A percentile compares a stretch with the other conserved stretches of the same genome.
phyloP scores from a whole-genome alignment of 2,329 filamentous ascomycete genomes.

The Zalaria obscura region DNA sequence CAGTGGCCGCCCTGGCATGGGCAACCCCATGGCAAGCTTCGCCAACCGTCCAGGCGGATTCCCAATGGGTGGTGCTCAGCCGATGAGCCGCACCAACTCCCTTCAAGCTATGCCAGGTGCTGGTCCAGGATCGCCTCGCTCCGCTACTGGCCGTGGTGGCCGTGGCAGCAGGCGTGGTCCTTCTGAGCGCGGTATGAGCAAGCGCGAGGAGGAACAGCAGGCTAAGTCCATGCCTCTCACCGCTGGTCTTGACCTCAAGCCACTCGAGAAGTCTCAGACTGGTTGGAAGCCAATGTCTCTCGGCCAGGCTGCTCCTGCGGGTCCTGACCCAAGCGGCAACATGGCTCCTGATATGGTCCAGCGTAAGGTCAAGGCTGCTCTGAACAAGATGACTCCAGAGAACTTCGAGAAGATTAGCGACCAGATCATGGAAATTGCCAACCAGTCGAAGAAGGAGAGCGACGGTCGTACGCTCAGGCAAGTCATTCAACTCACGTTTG shows the following conservation, averaged over 20 bases:
- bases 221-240: conserved; percentile 89
- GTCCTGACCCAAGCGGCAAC: conserved; percentile 36
- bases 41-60: conserved; percentile 43
- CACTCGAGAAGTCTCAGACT: conserved; percentile 53
- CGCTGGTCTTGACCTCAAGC: conserved; percentile 65
- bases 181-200: conserved; percentile 33
- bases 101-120: conserved; percentile 44
- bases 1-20: conserved; percentile 23
- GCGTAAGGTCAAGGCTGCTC: conserved; percentile 92
- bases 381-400: conserved; percentile 99
- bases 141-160: conserved; percentile 32
- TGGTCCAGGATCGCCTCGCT: conserved; percentile 57
- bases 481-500: conserved; percentile 96
- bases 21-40: conserved; percentile 43
- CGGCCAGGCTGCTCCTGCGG: conserved; percentile 26
- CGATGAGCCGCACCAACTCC: conserved; percentile 51
- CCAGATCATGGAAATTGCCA: conserved; percentile 83
- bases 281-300: conserved; percentile 86
- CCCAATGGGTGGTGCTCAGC: conserved; percentile 44
- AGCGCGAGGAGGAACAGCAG: conserved; percentile 49
- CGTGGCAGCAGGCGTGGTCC: conserved; percentile 47
- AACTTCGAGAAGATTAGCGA: conserved; percentile 95
- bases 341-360: conserved; percentile 89
- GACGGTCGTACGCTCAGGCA: conserved; percentile 91
- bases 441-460: conserved; percentile 86